Base-by-base conservation (phyloP, 1,139 yeast genomes). In the Ogataea hybrid region DNA sequence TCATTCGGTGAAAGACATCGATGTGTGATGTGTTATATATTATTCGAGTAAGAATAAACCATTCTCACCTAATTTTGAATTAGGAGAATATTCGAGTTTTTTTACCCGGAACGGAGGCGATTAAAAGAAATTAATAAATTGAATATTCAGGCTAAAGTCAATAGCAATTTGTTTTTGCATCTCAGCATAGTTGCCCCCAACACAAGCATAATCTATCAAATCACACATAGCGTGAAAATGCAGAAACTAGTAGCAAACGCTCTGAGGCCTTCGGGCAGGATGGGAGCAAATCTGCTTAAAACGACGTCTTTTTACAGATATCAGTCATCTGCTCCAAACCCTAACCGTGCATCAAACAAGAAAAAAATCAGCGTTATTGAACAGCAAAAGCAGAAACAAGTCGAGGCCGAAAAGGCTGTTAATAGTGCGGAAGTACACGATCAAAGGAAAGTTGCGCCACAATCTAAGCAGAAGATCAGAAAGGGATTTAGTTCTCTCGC, bases 1-100 rank as follows among this genome's bases (percentile, higher is more conserved):
- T 46, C 92, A 83, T 52, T 50, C 55, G n/a, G 62, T 57, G 3
- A 51, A 49, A 27, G 61, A 58, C 31, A 50, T 58, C 6, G 32
- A 46, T 6, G 15, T 53, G 3, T 55, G 38, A 40, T 22, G 22
- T 14, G 8, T n/a, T 3, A 16, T 28, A 16, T 16, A 18, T 18
- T 18, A 6, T 18, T 18, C 20, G 5, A 7, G 20, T 18, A 6
- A 18, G 5, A 6, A 6, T 18, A 18, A 18, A 18, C 20, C 20
- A 7, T 18, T 18, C 7, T 18, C 7, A 18, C 20, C 20, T 18
- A 18, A 18, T n/a, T n/a, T n/a, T 18, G 7, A 30, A 30, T 28
- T 5, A 28, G 8, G 2, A 29, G 17, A 29, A 29, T 16, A 29
- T 17, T 15, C 18, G 18, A 17, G 5, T 8, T 29, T n/a, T 11